Evolutionary conservation across 2,329 filamentous ascomycete species (phyloP), one percentile per base, ranked within the genome.

Genomic region (Ophiostoma sp.): DNA sequence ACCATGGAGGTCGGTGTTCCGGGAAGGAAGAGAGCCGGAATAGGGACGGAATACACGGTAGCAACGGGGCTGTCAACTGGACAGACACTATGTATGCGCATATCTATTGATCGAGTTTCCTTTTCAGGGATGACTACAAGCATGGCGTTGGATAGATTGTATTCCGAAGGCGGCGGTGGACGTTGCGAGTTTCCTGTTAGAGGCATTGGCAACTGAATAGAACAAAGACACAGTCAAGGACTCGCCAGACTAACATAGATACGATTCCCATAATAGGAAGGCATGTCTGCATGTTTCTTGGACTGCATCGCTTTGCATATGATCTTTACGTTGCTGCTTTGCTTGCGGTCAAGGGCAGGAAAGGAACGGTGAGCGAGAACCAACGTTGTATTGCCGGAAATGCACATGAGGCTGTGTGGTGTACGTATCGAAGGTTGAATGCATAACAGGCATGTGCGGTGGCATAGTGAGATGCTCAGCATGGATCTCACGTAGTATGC

Each of bases 321-420:
- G 44, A 15, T 48, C 44, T 41, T 13, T 67, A 23, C 65, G 31
- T 41, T 48, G 65, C 23, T 67, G 65, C 54, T 75, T 60, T 33
- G 23, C 57, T 62, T 62, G 57, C 27, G 57, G 57, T 62, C 57
- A 62, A 27, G 52, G 27, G 4, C 52, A 57, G 23, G 52, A 57
- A 57, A 31, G n/a, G 57, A 27, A 62, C 57, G 57, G 57, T 62
- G 57, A 31, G 57, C 52, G 52, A 17, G n/a, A 27, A 15, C 27
- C 13, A 33, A 62, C 57, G 57, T 62, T 62, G 57, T 62, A 62
- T 62, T 33, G 5, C 27, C 17, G 5, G 17, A 5, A 17, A 33
- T 62, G 57, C 57, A 33, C 35, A 57, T 62, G 57, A 20, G 57
- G 57, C 57, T 62, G 57, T 62, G 57, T 35, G 57, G 15, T 57